Evolutionary conservation across 78 protist species (phyloP).

Genomic region (Creolimax fragrantissima): DNA sequence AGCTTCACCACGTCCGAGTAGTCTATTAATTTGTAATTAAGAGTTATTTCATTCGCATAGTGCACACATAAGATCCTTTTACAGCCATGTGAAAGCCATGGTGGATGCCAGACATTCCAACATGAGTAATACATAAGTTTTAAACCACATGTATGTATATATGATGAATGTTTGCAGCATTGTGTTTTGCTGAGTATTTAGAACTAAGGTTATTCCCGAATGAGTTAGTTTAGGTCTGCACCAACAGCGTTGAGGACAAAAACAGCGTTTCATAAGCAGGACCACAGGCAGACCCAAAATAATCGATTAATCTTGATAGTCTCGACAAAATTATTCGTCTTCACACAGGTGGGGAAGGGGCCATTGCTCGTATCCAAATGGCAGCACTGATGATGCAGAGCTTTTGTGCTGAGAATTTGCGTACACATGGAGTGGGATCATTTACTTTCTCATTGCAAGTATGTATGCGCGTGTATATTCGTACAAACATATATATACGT

Average conservation of each 20-base stretch:
- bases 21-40: neutral
- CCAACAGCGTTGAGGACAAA: neutral
- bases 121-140: too few species aligned
- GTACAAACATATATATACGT: neutral
- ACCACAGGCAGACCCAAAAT: too few species aligned
- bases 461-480: neutral
- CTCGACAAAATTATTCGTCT: neutral
- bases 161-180: too few species aligned
- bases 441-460: neutral
- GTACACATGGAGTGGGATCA: neutral
- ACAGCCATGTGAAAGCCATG: too few species aligned
- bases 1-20: neutral
- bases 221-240: neutral
- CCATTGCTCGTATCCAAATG: neutral
- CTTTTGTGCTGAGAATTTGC: neutral
- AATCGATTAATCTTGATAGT: neutral
- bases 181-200: too few species aligned
- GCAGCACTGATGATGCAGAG: slow-evolving; percentile 12
- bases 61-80: too few species aligned
- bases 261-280: neutral
- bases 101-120: too few species aligned
- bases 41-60: too few species aligned
- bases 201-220: neutral
- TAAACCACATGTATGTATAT: too few species aligned
- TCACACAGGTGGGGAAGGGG: neutral